A percentile compares a stretch with the other conserved stretches of the same genome.
These are phyloP conservation scores for Lasiosphaeria hispida DNA, from an alignment of 495 filamentous ascomycete species.

Conservation along the genomic window DNA sequence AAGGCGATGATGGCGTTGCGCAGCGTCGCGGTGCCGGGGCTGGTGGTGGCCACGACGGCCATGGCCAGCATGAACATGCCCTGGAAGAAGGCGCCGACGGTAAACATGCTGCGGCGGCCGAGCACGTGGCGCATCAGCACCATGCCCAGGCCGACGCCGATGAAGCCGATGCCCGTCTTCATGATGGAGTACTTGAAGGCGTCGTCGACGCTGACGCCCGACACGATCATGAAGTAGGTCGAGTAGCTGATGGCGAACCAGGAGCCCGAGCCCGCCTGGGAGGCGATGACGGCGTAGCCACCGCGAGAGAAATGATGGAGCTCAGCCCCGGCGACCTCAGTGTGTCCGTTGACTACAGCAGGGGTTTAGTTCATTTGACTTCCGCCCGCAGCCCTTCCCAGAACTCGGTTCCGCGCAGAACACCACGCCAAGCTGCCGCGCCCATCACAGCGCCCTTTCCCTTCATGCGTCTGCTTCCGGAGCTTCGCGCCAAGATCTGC, in stretches of 20 bases:
- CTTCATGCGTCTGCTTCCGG: too few species aligned
- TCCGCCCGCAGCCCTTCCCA: too few species aligned
- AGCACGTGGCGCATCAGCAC: constrained; percentile 39
- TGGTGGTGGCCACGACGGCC: constrained; percentile 30
- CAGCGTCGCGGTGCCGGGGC: background rate
- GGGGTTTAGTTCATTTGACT: too few species aligned
- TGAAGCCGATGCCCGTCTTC: constrained; percentile 36
- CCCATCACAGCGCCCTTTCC: too few species aligned
- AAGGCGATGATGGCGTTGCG: background rate
- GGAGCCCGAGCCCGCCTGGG: constrained; percentile 20
- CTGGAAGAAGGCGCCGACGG: constrained; percentile 34
- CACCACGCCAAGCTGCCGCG: too few species aligned
- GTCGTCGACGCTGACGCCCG: constrained; percentile 35
- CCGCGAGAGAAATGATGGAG: too few species aligned
- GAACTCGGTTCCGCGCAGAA: too few species aligned
- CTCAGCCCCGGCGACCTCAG: too few species aligned
- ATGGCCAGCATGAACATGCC: constrained; percentile 37
- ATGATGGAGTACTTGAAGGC: constrained; percentile 37
- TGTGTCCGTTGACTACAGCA: too few species aligned
- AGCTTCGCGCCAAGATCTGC: too few species aligned
- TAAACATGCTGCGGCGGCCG: constrained; percentile 34
- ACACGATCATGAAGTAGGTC: constrained; percentile 42
- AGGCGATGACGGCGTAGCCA: too few species aligned
- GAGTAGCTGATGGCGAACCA: constrained; percentile 45
- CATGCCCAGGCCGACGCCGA: constrained; percentile 36